Conservation (phyloP, 768 basidiomycete genomes). For the Sistotremastrum suecicum region DNA sequence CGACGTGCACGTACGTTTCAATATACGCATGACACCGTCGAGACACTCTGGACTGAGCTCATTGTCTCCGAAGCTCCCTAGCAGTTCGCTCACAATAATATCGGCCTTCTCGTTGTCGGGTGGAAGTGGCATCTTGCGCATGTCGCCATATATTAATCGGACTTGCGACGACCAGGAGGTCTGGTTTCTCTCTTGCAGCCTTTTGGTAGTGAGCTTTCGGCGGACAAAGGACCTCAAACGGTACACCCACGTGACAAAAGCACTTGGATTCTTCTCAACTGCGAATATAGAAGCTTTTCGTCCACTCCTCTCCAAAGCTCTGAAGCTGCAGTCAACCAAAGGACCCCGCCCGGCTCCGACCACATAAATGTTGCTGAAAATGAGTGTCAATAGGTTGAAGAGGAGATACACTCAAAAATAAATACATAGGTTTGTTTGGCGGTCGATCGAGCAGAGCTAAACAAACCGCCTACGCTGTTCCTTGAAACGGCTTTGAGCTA, state of each 20-base stretch:
- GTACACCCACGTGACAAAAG: slow-evolving; percentile 75
- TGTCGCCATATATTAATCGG: slow-evolving; percentile 83
- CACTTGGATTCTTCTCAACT: slow-evolving; percentile 94
- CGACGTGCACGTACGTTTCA: slow-evolving; percentile 54
- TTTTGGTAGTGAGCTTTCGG: slow-evolving; percentile 18
- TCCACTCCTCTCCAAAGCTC: slow-evolving; percentile 54
- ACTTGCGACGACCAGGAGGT: slow-evolving; percentile 77
- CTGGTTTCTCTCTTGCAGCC: slow-evolving; percentile 70
- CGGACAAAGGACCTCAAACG: slow-evolving; percentile 1
- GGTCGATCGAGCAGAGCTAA: neutral
- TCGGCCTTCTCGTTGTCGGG: slow-evolving; percentile 51
- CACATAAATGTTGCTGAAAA: slow-evolving; percentile 63
- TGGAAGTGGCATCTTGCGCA: slow-evolving; percentile 72
- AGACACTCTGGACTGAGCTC: slow-evolving; percentile 97
- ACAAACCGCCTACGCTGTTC: slow-evolving; percentile 6
- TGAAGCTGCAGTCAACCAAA: slow-evolving; percentile 71
- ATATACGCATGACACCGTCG: slow-evolving; percentile 86
- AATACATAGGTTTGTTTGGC: no score
- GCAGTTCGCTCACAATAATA: slow-evolving; percentile 86
- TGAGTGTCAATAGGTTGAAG: slow-evolving; percentile 6
- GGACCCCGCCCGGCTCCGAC: slow-evolving; percentile 95
- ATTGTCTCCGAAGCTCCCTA: slow-evolving; percentile 97
- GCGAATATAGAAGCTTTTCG: slow-evolving; percentile 63
- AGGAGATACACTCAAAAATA: slow-evolving; percentile 4
- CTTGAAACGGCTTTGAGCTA: neutral